Evolutionary conservation across 345 rosid genomes (phyloP).

Genomic region (Syzygium grande): DNA sequence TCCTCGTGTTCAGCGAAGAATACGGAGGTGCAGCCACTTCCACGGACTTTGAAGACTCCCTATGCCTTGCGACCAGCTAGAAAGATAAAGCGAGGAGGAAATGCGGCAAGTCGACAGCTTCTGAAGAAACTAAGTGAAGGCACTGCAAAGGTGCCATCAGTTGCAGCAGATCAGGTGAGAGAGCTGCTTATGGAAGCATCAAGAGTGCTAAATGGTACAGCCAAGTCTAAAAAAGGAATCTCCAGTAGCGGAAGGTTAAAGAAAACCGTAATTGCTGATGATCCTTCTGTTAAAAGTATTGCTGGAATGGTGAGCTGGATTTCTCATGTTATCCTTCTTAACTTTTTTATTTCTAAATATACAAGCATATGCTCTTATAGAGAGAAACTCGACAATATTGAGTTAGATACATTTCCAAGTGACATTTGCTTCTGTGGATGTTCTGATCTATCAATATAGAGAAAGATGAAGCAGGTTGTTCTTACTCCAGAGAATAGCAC

Average conservation of each 20-base stretch:
- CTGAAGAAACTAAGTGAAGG: neutral
- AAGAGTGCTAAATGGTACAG: neutral
- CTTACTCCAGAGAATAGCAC: neutral
- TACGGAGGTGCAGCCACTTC: neutral
- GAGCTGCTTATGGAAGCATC: neutral
- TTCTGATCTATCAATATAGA: neutral
- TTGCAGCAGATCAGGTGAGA: neutral
- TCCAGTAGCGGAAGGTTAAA: neutral
- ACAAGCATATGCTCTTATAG: neutral
- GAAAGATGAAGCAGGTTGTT: neutral
- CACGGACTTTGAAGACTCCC: neutral
- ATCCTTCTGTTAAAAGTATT: neutral
- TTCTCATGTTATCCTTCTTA: neutral
- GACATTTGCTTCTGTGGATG: neutral
- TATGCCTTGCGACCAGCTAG: neutral
- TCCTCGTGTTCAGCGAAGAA: neutral
- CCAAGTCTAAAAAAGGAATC: neutral
- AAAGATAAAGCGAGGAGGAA: neutral
- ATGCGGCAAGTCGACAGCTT: neutral
- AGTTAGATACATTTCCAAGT: neutral
- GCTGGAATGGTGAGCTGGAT: neutral
- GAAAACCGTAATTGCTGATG: neutral
- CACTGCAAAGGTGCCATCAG: neutral
- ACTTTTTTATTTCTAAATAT: neutral
- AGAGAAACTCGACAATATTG: neutral